Evolutionary conservation across 306 rosid genomes (phyloP), one percentile per base, ranked within the genome.

Genomic region (Mimosa pudica): DNA sequence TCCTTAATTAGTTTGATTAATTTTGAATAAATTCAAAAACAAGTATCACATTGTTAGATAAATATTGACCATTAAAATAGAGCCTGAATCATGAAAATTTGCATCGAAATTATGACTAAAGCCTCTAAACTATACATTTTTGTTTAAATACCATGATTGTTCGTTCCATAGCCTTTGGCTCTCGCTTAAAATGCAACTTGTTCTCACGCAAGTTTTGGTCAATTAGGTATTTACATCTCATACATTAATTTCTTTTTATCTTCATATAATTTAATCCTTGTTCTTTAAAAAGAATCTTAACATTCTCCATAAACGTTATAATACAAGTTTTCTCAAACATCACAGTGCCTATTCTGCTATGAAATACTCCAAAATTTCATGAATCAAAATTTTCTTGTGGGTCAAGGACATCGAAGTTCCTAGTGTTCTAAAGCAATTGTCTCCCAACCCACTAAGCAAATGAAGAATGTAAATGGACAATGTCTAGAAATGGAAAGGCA

Each of bases 371-470:
- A 60, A 58, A 20, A 60, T 60, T 60, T 60, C 36, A 9, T 3
- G 16, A 24, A 60, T 24, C 65, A 60, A 60, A 60, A 60, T 10
- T 60, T 60, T 47, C 60, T 63, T 44, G 10, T 8, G 68, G 42
- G 18, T 70, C 74, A 71, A 80, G 73, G 8, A 58, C 63, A 72
- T 67, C 82, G 83, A 78, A 86, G 55, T 20, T 72, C 45, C 14
- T 7, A 20, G 73, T 36, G 44, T 61, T 57, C 47, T 79, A 36
- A 12, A 61, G 41, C 45, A 72, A 41, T 66, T 61, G 35, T 52
- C 8, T 45, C 77, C 45, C 54, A 42, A 30, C 36, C 48, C 54
- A 45, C 4, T n/a, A 45, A 69, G 54, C 35, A 18, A 69, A 44
- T 38, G 10, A 24, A n/a, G 51, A 24, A 24, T 24, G 30, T 24